Evolutionary conservation across 805 yeast species (phyloP).

Genomic region (Starmerella sp.): DNA sequence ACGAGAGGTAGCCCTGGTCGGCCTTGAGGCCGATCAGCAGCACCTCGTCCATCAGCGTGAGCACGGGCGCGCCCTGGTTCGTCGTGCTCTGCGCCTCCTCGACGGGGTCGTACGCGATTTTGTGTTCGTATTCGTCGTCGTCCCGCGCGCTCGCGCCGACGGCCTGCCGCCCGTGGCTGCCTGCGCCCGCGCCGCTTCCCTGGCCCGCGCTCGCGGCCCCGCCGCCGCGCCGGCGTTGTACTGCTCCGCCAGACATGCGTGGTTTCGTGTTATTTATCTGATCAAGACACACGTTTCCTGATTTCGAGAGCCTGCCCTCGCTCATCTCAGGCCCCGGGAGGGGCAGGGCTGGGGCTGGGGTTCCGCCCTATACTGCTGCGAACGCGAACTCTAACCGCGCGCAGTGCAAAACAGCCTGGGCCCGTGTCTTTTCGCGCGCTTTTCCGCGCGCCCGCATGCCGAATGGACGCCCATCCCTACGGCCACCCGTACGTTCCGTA

Average conservation of each 20-base stretch:
- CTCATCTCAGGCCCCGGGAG: not conserved
- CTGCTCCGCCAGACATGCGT: slow-evolving; percentile 21
- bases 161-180: not conserved
- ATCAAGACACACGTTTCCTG: not conserved
- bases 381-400: not conserved
- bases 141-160: not conserved
- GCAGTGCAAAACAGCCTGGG: not conserved
- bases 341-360: not conserved
- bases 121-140: slow-evolving; percentile 20
- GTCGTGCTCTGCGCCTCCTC: slow-evolving; percentile 36
- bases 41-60: slow-evolving; percentile 95
- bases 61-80: slow-evolving; percentile 47
- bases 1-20: slow-evolving; percentile 88
- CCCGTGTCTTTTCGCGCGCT: too few relatives aligned
- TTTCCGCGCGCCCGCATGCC: not conserved
- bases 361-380: not conserved
- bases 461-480: slow-evolving; percentile 27
- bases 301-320: not conserved
- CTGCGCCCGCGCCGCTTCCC: not conserved
- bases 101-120: slow-evolving; percentile 53
- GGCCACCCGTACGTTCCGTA: slow-evolving; percentile 79
- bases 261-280: not conserved
- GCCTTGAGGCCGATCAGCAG: slow-evolving; percentile 86
- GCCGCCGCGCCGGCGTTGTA: slow-evolving; percentile 23
- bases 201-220: slow-evolving; percentile 6